Evolutionary conservation across 371 early-diverging fungal genomes (phyloP).

Genomic region (Actinomortierella ambigua): DNA sequence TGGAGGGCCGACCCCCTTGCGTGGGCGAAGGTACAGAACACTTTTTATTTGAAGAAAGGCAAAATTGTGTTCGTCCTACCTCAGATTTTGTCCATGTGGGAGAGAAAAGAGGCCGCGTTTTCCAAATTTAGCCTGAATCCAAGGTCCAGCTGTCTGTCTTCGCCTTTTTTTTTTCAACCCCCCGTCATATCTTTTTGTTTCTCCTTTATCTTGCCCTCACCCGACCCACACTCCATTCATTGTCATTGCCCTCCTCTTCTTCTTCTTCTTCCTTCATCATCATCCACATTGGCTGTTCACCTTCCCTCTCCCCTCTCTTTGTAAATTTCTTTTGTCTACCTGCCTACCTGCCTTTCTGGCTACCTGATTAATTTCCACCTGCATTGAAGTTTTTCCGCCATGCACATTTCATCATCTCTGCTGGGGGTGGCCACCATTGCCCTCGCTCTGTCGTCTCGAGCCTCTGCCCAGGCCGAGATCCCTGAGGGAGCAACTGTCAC

Average conservation of each 20-base stretch:
- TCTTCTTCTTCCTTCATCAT: neutral
- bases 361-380: no score
- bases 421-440: conserved; percentile 21
- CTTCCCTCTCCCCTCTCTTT: no score
- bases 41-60: no score
- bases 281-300: neutral
- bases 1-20: no score
- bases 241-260: neutral
- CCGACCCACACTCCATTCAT: neutral
- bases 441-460: conserved; percentile 12
- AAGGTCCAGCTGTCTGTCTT: neutral
- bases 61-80: no score
- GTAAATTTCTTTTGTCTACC: neutral
- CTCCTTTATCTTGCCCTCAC: neutral
- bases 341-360: neutral
- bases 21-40: no score
- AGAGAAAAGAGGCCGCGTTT: no score
- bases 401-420: conserved; percentile 28
- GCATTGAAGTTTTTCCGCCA: neutral
- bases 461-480: conserved; percentile 10
- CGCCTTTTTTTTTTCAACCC: neutral
- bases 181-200: neutral
- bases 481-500: neutral
- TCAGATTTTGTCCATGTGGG: no score
- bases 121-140: no score